These are phyloP conservation scores for Amniculicola lignicola DNA, from an alignment of 495 filamentous ascomycete species.

Conservation along the genomic window DNA sequence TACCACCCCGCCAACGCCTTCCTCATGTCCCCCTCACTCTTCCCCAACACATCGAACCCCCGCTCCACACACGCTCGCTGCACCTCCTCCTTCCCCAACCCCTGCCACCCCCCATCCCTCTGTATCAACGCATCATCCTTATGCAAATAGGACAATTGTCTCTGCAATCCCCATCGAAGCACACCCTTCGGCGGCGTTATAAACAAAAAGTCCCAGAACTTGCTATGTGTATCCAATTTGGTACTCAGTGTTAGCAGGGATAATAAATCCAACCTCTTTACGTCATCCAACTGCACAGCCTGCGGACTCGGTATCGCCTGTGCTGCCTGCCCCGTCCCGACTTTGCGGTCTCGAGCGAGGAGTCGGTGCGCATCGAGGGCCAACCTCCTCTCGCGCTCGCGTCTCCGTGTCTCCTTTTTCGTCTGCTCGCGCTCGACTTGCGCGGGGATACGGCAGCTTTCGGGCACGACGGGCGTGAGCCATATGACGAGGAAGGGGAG, in stretches of 20 bases:
- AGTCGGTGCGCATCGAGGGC: conserved; percentile 12
- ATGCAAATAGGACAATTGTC: conserved; percentile 52
- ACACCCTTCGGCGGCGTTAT: conserved; percentile 40
- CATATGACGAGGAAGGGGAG: conserved; percentile 67
- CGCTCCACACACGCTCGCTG: conserved; percentile 55
- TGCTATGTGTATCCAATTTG: conserved; percentile 46
- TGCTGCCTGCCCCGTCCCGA: background rate
- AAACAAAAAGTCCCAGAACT: conserved; percentile 48
- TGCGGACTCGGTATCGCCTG: background rate
- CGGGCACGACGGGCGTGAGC: conserved; percentile 67
- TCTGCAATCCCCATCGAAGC: conserved; percentile 45
- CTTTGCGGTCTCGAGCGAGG: background rate
- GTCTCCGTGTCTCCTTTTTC: conserved; percentile 49
- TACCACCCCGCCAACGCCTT: conserved; percentile 22
- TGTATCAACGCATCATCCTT: conserved; percentile 59
- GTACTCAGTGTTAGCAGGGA: conserved; percentile 27
- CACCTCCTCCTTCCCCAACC: conserved; percentile 55
- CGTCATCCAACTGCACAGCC: background rate
- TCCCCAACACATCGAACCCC: conserved; percentile 43
- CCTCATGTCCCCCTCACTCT: conserved; percentile 36
- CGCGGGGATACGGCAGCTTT: conserved; percentile 72
- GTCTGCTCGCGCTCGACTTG: conserved; percentile 61
- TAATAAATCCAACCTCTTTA: background rate
- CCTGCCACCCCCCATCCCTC: conserved; percentile 49
- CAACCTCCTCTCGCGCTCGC: background rate